Conservation (phyloP, 257 asterid genomes). For the Orobanche coerulescens region DNA sequence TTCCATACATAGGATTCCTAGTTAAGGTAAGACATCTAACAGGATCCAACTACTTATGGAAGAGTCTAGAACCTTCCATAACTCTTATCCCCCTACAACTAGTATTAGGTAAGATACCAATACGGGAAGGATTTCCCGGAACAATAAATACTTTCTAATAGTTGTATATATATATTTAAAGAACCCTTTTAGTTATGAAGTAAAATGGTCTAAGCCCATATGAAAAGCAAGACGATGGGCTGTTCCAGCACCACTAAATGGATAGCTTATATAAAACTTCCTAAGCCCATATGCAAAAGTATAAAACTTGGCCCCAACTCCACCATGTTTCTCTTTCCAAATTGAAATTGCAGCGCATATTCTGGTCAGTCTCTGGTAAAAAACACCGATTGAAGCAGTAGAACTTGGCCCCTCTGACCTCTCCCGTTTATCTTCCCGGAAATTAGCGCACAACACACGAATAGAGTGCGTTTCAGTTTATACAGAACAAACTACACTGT, state of each 20-base stretch:
- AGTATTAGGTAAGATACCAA: too few species aligned
- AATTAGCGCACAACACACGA: neutral
- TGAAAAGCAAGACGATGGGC: neutral
- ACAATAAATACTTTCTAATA: too few species aligned
- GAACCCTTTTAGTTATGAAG: neutral
- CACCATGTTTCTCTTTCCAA: neutral
- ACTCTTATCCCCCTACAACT: too few species aligned
- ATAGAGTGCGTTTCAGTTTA: slow-evolving; percentile 1
- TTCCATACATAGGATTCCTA: too few species aligned
- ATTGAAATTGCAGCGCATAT: neutral
- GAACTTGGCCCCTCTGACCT: neutral
- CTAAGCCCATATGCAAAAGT: neutral
- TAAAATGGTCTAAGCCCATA: neutral
- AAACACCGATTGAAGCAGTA: neutral
- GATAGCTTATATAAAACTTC: neutral
- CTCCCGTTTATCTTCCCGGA: neutral
- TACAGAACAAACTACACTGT: neutral
- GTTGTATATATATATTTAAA: too few species aligned
- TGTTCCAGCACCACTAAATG: neutral
- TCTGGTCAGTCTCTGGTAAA: neutral
- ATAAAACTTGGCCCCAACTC: neutral
- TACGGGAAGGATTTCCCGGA: too few species aligned
- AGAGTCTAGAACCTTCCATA: too few species aligned
- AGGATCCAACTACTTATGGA: too few species aligned
- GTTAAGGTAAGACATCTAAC: too few species aligned